Evolutionary conservation across 1,284 basidiomycete genomes (phyloP).

Genomic region (Sporisorium exsertum): DNA sequence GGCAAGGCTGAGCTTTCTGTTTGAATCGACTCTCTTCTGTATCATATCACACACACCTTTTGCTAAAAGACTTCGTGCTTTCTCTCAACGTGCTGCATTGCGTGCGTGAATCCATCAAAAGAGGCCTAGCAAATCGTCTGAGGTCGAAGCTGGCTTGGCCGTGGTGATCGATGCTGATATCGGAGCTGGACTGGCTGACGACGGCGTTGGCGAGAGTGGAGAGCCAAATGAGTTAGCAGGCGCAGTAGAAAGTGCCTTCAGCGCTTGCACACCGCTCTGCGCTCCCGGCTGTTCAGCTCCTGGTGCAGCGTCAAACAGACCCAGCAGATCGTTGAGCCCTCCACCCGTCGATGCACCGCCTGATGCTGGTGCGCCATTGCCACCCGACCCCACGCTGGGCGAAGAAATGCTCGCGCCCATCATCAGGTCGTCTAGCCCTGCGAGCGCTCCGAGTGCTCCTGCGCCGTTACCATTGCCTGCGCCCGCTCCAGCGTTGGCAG

Average conservation of each 20-base stretch:
- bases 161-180: constrained; percentile 2
- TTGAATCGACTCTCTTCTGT: constrained; percentile 19
- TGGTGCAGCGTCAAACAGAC: constrained; percentile 60
- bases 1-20: constrained; percentile 73
- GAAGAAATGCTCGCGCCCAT: constrained; percentile 31
- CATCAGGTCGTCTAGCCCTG: constrained; percentile 62
- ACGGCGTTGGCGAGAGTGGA: constrained; percentile 5
- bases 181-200: neutral
- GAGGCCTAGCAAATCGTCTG: constrained; percentile 50
- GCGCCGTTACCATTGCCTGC: constrained; percentile 17
- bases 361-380: constrained; percentile 8
- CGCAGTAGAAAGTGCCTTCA: constrained; percentile 39
- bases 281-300: constrained; percentile 55
- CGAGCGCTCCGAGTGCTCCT: constrained; percentile 53
- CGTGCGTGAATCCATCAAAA: constrained; percentile 26
- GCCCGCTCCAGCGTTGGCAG: constrained; percentile 4
- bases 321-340: constrained; percentile 61
- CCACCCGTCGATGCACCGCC: constrained; percentile 9
- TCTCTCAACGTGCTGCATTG: neutral
- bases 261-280: constrained; percentile 51
- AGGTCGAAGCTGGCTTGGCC: constrained; percentile 11
- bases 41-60: constrained; percentile 6
- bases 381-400: constrained; percentile 1
- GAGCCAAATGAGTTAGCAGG: constrained; percentile 18
- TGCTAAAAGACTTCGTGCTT: too few species aligned